Percentiles rank a stretch among this genome's conserved stretches.
Conservation (phyloP, 2,329 filamentous ascomycete genomes). For the Colletotrichum karsti region DNA sequence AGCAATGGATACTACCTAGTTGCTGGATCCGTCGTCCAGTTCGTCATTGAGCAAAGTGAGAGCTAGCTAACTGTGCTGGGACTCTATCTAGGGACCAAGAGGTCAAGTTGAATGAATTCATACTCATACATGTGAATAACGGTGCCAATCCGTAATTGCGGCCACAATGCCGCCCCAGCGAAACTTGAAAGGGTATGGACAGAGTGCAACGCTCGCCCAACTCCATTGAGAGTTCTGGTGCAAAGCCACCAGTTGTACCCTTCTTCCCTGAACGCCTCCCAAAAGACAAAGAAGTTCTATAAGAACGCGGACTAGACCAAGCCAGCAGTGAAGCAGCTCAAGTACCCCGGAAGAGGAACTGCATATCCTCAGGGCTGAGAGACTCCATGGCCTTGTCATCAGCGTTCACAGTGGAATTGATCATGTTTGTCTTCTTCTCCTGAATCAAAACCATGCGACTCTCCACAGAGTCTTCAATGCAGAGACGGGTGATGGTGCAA, state of each 20-base stretch:
- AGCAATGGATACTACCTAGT: not conserved
- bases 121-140: not conserved
- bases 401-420: slow-evolving; percentile 94
- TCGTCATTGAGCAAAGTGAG: not conserved
- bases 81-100: not conserved
- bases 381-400: slow-evolving; percentile 93
- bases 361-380: slow-evolving; percentile 88
- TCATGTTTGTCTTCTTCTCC: slow-evolving; percentile 99
- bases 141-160: not conserved
- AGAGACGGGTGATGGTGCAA: slow-evolving; percentile 92
- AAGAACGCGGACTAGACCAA: not conserved
- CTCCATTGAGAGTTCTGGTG: not conserved
- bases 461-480: slow-evolving; percentile 97
- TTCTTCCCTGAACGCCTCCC: slow-evolving; percentile 7
- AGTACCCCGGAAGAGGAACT: slow-evolving; percentile 88
- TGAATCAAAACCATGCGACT: slow-evolving; percentile 94
- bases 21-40: not conserved
- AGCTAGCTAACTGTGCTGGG: not conserved
- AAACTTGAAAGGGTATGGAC: slow-evolving; percentile 11
- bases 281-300: not conserved
- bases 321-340: not conserved
- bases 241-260: not conserved
- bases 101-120: not conserved
- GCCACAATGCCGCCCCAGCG: not conserved
- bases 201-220: not conserved